Percentiles rank a stretch among this genome's conserved stretches.
These are phyloP conservation scores for Entoloma clypeatum DNA, from an alignment of 1,284 basidiomycete genomes.

Conservation along the genomic window DNA sequence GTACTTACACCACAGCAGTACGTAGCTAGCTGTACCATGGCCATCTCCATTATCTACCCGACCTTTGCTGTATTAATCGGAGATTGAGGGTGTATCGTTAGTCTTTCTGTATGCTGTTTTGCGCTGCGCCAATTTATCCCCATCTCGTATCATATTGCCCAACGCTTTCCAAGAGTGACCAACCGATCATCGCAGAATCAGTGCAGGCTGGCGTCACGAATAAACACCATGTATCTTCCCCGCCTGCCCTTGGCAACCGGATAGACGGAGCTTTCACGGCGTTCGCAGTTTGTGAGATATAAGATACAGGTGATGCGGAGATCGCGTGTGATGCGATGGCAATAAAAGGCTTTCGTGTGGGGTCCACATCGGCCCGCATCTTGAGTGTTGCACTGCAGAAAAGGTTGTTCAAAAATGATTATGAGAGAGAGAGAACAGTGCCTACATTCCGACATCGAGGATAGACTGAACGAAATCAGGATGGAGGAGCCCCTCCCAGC, in stretches of 20 bases:
- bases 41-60: slow-evolving; percentile 1
- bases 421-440: slow-evolving; percentile 8
- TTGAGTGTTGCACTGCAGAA: slow-evolving; percentile 7
- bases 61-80: slow-evolving; percentile 17
- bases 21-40: slow-evolving; percentile 12
- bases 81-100: slow-evolving; percentile 11
- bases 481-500: slow-evolving; percentile 57
- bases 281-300: slow-evolving; percentile 26
- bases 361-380: slow-evolving; percentile 8
- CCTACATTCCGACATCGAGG: slow-evolving; percentile 42
- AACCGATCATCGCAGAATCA: slow-evolving; percentile 24
- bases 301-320: slow-evolving; percentile 41
- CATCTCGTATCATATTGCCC: slow-evolving; percentile 49
- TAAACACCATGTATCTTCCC: slow-evolving; percentile 50
- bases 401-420: neutral
- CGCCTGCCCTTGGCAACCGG: slow-evolving; percentile 41
- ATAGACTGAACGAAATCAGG: slow-evolving; percentile 47
- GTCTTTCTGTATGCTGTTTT: slow-evolving; percentile 4
- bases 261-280: slow-evolving; percentile 18
- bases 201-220: slow-evolving; percentile 24
- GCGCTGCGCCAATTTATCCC: slow-evolving; percentile 31
- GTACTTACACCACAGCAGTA: slow-evolving; percentile 14
- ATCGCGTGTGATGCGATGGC: slow-evolving; percentile 35
- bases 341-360: slow-evolving; percentile 23
- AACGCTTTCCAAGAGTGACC: slow-evolving; percentile 44